Conservation (phyloP, 768 basidiomycete species). For the Auriscalpium microsporum region DNA sequence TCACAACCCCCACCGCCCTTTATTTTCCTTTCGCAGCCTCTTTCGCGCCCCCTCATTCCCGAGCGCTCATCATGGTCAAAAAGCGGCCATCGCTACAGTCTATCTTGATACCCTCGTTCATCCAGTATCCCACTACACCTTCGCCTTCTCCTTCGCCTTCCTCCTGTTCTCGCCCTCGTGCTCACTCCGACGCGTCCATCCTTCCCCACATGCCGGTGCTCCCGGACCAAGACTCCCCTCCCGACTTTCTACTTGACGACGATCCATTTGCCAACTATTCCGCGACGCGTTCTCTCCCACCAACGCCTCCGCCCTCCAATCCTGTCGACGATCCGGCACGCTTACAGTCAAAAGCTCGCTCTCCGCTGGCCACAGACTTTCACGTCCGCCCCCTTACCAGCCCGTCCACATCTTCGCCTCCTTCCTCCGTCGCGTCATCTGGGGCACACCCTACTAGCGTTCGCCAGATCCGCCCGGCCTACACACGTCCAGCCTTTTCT, state of each 20-base stretch:
- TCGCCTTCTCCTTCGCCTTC: slow-evolving; percentile 21
- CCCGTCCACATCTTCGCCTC: slow-evolving; percentile 12
- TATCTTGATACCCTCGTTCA: slow-evolving; percentile 41
- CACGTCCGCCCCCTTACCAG: slow-evolving; percentile 6
- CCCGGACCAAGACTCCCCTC: slow-evolving; percentile 21
- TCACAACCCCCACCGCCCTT: background rate
- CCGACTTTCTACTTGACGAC: slow-evolving; percentile 46
- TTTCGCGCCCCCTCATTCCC: background rate
- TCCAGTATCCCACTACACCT: slow-evolving; percentile 24
- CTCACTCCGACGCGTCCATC: slow-evolving; percentile 15
- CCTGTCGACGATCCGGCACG: slow-evolving; percentile 2
- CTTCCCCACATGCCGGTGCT: slow-evolving; percentile 5
- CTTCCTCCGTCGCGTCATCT: slow-evolving; percentile 18
- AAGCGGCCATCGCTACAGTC: slow-evolving; percentile 48
- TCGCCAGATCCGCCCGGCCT: slow-evolving; percentile 29
- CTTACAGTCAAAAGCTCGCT: slow-evolving; percentile 6
- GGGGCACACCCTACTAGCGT: slow-evolving; percentile 19
- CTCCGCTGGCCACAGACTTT: slow-evolving; percentile 6
- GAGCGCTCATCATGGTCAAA: slow-evolving; percentile 30
- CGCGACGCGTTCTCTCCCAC: slow-evolving; percentile 15
- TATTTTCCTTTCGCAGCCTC: background rate
- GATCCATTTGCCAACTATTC: slow-evolving; percentile 68
- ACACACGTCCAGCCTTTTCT: slow-evolving; percentile 33
- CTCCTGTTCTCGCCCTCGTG: slow-evolving; percentile 14
- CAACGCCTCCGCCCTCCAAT: slow-evolving; percentile 7